Conservation (phyloP, 352 stramenopile genomes). For the Phytophthora litchii region DNA sequence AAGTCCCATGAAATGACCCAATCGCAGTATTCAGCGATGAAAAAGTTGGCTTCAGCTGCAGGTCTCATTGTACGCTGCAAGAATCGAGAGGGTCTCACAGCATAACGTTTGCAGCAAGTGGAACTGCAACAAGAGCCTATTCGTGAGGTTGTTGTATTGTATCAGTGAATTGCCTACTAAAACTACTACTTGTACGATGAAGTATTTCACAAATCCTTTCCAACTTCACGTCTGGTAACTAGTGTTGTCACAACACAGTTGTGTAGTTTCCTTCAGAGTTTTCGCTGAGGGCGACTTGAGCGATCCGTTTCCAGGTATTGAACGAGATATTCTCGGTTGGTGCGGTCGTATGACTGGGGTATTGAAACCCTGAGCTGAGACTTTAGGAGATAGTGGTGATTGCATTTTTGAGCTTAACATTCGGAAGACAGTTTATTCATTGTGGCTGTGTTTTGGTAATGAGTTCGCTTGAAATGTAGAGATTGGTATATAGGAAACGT, state of each 20-base stretch:
- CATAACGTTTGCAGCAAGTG: not conserved
- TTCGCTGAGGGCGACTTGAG: conserved; percentile 56
- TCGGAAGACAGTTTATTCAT: too few relatives aligned
- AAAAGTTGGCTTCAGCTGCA: conserved; percentile 54
- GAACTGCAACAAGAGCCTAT: not conserved
- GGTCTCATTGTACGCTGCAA: conserved; percentile 43
- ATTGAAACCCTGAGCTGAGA: too few relatives aligned
- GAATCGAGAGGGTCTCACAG: not conserved
- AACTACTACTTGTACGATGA: too few relatives aligned
- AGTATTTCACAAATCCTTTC: too few relatives aligned
- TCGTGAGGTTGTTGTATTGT: too few relatives aligned
- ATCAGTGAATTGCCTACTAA: not conserved
- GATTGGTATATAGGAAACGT: too few relatives aligned
- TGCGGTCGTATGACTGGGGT: conserved; percentile 9
- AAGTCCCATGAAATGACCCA: conserved; percentile 52
- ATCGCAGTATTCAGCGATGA: conserved; percentile 58
- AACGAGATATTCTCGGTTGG: conserved; percentile 56
- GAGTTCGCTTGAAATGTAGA: too few relatives aligned
- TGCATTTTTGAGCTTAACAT: too few relatives aligned
- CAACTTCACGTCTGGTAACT: too few relatives aligned
- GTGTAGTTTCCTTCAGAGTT: conserved; percentile 56
- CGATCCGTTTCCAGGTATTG: conserved; percentile 68
- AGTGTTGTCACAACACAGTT: too few relatives aligned
- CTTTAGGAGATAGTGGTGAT: too few relatives aligned
- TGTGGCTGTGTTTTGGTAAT: too few relatives aligned